Evolutionary conservation across 2,329 filamentous ascomycete species (phyloP).

Genomic region (Fusarium sp.): DNA sequence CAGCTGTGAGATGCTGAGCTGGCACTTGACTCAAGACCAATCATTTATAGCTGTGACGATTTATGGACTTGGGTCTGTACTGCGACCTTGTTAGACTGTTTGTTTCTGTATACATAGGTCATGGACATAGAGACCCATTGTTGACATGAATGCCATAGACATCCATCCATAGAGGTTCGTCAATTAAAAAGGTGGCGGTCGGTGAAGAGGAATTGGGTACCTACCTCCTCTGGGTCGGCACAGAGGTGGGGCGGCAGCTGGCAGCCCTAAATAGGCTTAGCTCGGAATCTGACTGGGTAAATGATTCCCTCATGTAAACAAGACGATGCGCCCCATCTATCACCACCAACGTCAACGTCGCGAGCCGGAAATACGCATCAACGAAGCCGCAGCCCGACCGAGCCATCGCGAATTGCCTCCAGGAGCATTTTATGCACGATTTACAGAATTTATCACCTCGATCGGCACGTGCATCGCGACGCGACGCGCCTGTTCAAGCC

Average conservation of each 20-base stretch:
- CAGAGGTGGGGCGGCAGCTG: conserved; percentile 29
- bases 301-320: conserved; percentile 47
- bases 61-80: neutral
- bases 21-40: neutral
- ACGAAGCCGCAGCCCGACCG: conserved; percentile 19
- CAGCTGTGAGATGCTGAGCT: neutral
- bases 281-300: conserved; percentile 26
- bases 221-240: neutral
- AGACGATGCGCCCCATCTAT: conserved; percentile 44
- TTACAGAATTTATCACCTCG: neutral
- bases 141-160: neutral
- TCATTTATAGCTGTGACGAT: neutral
- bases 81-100: neutral
- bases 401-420: conserved; percentile 31
- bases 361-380: conserved; percentile 40
- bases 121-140: neutral
- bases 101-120: neutral
- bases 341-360: conserved; percentile 41
- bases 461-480: conserved; percentile 21
- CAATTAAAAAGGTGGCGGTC: neutral
- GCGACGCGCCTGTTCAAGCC: conserved; percentile 32
- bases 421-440: neutral
- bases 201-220: conserved; percentile 10
- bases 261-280: conserved; percentile 35
- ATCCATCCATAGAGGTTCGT: neutral